Evolutionary conservation across 192 early-diverging fungal genomes (phyloP).

Genomic region (Coemansia sp.): DNA sequence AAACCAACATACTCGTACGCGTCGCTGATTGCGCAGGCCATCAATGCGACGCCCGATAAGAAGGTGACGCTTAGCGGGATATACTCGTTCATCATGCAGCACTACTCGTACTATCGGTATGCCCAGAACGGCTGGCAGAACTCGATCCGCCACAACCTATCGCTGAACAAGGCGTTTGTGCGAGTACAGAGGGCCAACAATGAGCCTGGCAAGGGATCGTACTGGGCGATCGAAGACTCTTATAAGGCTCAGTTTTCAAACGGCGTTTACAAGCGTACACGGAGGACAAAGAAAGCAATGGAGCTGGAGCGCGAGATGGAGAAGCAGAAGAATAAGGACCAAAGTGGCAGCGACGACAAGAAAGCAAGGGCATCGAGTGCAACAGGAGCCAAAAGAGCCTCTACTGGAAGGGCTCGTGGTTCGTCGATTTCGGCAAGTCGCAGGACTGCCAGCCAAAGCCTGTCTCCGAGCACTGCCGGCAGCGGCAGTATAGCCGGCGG

Average conservation of each 20-base stretch:
- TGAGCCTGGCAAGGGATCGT: conserved; percentile 92
- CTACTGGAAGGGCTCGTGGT: background rate
- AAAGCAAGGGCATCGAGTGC: background rate
- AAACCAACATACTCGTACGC: conserved; percentile 91
- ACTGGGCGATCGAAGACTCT: conserved; percentile 85
- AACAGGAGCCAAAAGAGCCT: conserved; percentile 3
- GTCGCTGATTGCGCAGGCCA: conserved; percentile 86
- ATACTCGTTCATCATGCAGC: conserved; percentile 76
- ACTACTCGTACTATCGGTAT: conserved; percentile 86
- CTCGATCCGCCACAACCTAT: conserved; percentile 94
- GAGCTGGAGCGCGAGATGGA: conserved; percentile 39
- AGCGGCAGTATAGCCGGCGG: conserved; percentile 23
- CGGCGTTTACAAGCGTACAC: conserved; percentile 67
- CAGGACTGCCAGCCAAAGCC: conserved; percentile 1
- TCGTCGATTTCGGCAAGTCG: background rate
- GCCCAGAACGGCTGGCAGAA: conserved; percentile 94
- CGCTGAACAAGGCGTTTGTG: conserved; percentile 92
- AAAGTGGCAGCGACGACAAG: background rate
- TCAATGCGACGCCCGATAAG: conserved; percentile 67
- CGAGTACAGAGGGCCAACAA: conserved; percentile 79
- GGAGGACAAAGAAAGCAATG: conserved; percentile 55
- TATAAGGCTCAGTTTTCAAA: conserved; percentile 66
- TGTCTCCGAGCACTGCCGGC: conserved; percentile 2
- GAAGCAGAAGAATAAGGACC: background rate
- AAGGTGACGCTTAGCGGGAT: conserved; percentile 86